A percentile compares a stretch with the other conserved stretches of the same genome.
Conservation (phyloP, 2,329 filamentous ascomycete species). For the Ceratocystis colombiana region DNA sequence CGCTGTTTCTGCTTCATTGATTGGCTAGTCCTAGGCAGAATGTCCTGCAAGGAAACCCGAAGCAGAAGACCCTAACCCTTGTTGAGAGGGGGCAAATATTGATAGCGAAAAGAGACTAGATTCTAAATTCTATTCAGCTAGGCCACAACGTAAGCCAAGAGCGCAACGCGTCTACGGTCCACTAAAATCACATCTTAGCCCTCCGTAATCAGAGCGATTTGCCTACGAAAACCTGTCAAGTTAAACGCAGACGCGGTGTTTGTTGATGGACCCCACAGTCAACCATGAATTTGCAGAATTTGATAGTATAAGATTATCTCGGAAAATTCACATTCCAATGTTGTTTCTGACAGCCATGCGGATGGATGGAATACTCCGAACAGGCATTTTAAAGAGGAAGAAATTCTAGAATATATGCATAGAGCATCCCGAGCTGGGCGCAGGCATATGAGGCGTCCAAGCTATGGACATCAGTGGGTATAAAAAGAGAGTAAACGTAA, state of each 20-base stretch:
- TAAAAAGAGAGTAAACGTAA: not conserved
- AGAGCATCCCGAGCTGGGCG: too few relatives aligned
- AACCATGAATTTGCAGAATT: not conserved
- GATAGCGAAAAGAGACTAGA: too few relatives aligned
- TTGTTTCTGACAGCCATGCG: not conserved
- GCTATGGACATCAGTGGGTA: not conserved
- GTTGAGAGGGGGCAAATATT: too few relatives aligned
- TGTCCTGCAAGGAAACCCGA: not conserved
- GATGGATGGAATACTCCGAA: too few relatives aligned
- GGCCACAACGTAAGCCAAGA: not conserved
- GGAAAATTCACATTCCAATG: not conserved
- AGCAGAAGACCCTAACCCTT: not conserved
- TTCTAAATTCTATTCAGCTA: too few relatives aligned
- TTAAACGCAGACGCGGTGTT: conserved; percentile 1
- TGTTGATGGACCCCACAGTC: not conserved
- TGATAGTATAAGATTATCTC: not conserved
- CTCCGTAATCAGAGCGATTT: not conserved
- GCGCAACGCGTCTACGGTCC: not conserved
- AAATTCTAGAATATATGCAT: too few relatives aligned
- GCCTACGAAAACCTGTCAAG: not conserved
- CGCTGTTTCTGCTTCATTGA: not conserved
- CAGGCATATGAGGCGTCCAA: too few relatives aligned
- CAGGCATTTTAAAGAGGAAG: too few relatives aligned
- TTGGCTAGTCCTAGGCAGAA: not conserved
- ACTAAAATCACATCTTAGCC: not conserved